Conservation (phyloP, 805 yeast genomes). For the Metschnikowia amazonensis region DNA sequence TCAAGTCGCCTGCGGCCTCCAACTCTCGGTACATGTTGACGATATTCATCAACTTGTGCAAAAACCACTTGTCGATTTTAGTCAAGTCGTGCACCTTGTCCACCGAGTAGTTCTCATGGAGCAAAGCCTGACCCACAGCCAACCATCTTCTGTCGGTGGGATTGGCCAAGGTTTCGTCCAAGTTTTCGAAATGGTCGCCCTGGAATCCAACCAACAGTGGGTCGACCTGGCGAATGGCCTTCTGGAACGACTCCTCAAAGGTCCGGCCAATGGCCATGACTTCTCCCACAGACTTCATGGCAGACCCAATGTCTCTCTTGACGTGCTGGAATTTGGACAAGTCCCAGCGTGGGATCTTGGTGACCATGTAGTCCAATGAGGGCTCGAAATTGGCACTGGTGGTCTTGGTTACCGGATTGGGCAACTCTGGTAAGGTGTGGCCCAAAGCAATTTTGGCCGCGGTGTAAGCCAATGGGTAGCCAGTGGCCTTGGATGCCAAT, state of each 20-base stretch:
- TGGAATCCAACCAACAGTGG: constrained; percentile 90
- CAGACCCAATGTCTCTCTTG: constrained; percentile 86
- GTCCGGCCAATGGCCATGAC: constrained; percentile 99
- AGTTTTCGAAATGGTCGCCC: constrained; percentile 72
- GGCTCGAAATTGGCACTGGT: constrained; percentile 98
- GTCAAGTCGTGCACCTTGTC: constrained; percentile 89
- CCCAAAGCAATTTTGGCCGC: constrained; percentile 97
- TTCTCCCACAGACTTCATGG: constrained; percentile 99
- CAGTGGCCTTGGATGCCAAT: constrained; percentile 96
- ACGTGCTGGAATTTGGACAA: constrained; percentile 92
- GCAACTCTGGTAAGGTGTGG: constrained; percentile 89
- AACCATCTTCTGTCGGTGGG: constrained; percentile 97
- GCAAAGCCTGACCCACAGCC: constrained; percentile 95
- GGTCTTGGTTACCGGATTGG: constrained; percentile 93
- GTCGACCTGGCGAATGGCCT: constrained; percentile 94
- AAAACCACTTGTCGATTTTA: constrained; percentile 94
- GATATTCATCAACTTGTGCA: constrained; percentile 87
- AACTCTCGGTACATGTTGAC: constrained; percentile 83
- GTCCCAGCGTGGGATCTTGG: constrained; percentile 99
- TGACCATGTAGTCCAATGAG: constrained; percentile 91
- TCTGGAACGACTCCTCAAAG: constrained; percentile 96
- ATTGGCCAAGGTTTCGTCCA: constrained; percentile 71
- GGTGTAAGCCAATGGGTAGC: constrained; percentile 96
- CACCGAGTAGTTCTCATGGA: constrained; percentile 87
- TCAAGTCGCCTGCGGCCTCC: constrained; percentile 54